phyloP scores from a whole-genome alignment of 2,329 filamentous ascomycete species.

The Hysterium pulicare region DNA sequence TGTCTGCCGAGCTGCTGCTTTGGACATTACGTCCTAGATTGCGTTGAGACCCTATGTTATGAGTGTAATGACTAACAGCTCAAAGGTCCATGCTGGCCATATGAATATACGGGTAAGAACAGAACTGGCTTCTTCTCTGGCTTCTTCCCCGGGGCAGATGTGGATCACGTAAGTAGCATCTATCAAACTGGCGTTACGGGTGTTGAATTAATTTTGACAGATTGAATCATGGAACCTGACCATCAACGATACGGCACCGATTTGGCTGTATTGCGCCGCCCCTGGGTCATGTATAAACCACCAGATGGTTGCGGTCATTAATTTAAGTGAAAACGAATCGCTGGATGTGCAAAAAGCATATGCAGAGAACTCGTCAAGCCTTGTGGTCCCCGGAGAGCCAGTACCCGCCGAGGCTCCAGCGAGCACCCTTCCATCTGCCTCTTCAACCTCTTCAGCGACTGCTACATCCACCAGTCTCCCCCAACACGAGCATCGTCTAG shows the following conservation, averaged over 20 bases:
- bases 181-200: not conserved
- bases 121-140: constrained; percentile 32
- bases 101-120: constrained; percentile 27
- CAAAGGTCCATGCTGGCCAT: constrained; percentile 37
- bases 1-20: too few species aligned
- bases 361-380: constrained; percentile 19
- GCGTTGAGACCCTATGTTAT: not conserved
- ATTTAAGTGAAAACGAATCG: constrained; percentile 48
- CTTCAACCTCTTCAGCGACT: constrained; percentile 8
- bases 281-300: constrained; percentile 61
- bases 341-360: constrained; percentile 23
- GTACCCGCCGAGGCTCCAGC: constrained; percentile 37
- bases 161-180: constrained; percentile 21
- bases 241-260: constrained; percentile 33
- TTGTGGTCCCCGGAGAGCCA: constrained; percentile 38
- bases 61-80: constrained; percentile 11
- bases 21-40: too few species aligned
- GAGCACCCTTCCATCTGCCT: constrained; percentile 4
- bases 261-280: constrained; percentile 49
- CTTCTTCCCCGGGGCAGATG: constrained; percentile 20
- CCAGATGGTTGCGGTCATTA: constrained; percentile 74
- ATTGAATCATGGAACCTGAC: constrained; percentile 29
- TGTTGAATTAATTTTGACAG: constrained; percentile 8
- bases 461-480: constrained; percentile 6
- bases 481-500: constrained; percentile 19